phyloP scores from a whole-genome alignment of 257 asterid species.

The Jacaranda copaia region DNA sequence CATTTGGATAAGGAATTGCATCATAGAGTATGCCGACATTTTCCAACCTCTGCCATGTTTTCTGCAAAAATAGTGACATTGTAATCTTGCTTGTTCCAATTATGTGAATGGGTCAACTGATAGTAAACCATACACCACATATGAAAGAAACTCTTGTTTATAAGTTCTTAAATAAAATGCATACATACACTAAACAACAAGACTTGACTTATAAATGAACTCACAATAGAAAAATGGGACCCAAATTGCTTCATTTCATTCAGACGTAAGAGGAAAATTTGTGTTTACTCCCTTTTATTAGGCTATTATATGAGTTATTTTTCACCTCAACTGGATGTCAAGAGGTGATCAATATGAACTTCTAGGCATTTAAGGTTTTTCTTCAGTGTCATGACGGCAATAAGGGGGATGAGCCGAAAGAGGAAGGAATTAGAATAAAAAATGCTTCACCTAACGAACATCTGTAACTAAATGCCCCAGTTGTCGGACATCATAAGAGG shows the following conservation, averaged over 20 bases:
- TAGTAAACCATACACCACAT: neutral
- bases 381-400: neutral
- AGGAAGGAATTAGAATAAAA: neutral
- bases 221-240: neutral
- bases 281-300: neutral
- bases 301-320: slow-evolving; percentile 7
- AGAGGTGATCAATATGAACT: too few species aligned
- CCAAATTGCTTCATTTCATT: slow-evolving; percentile 2
- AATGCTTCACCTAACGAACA: neutral
- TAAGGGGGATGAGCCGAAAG: neutral
- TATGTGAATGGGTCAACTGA: neutral
- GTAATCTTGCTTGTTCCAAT: slow-evolving; percentile 20
- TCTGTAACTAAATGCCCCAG: neutral
- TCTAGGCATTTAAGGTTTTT: too few species aligned
- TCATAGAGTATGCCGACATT: slow-evolving; percentile 75
- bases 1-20: slow-evolving; percentile 71
- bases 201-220: slow-evolving; percentile 3
- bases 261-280: too few species aligned
- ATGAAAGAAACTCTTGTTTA: neutral
- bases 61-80: slow-evolving; percentile 51
- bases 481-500: too few species aligned
- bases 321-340: neutral
- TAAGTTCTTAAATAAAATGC: slow-evolving; percentile 9
- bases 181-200: neutral
- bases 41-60: slow-evolving; percentile 90